Evolutionary conservation across 257 asterid species (phyloP), one percentile per base, ranked within the genome.

Genomic region (Nicotiana noctiflora): DNA sequence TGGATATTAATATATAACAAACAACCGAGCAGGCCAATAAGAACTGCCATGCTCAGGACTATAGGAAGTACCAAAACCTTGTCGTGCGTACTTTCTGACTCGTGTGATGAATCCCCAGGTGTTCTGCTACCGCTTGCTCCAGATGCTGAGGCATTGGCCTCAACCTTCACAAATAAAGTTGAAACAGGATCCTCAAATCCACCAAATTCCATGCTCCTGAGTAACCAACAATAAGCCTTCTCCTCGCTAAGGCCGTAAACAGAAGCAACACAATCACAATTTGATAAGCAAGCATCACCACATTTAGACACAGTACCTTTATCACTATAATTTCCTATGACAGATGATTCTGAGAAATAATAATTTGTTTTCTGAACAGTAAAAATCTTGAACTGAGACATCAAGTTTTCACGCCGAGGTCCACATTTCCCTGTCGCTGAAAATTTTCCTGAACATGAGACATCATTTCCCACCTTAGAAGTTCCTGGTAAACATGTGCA

Each of bases 221-320:
- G 85, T 14, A 94, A 76, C 98, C 98, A 94, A 82, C 98, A 94
- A 59, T 93, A 94, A 14, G 98, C 88, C 76, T 86, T 86, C 79
- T 94, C 98, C 84, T 90, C 98, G 8, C 81, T 79, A 18, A 94
- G 94, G 51, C 98, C 98, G 13, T 92, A 90, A 62, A 94, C 91
- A 7, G 98, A 93, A 53, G 96, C 97, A 52, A 91, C 91, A 56
- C 98, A 94, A n/a, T 91, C 90, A 34, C 98, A 94, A 64, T 88
- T 90, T 2, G 92, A 86, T 40, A 93, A 87, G 76, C 98, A 94
- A 4, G 91, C 92, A 15, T 94, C 96, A 3, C 98, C 98, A 60
- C 98, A 94, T 82, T 87, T 92, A 0, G 92, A 84, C 9, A 89
- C 85, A 0, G 91, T 84, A 67, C 40, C 89, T 6, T 66, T 82